Conservation (phyloP, 2,329 filamentous ascomycete species). For the Colletotrichum camelliae region DNA sequence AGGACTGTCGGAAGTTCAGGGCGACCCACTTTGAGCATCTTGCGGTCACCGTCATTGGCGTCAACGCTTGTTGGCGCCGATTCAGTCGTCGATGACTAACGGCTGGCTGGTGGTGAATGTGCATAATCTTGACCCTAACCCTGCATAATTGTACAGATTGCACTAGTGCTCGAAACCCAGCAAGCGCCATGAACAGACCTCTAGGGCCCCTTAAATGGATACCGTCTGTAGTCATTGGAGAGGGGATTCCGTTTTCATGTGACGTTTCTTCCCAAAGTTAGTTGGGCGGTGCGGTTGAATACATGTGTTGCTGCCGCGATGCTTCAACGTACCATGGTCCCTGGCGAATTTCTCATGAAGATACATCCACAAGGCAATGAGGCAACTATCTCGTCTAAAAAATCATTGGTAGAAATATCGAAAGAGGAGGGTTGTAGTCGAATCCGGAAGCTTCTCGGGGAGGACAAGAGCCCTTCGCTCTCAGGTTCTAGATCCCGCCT, state of each 20-base stretch:
- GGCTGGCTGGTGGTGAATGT: background rate
- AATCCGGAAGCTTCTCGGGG: background rate
- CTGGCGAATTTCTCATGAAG: accelerated
- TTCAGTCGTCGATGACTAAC: conserved; percentile 7
- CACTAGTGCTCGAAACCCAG: background rate
- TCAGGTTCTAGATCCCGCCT: background rate
- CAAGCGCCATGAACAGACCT: background rate
- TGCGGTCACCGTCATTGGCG: background rate
- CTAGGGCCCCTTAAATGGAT: background rate
- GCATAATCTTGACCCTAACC: conserved; percentile 1
- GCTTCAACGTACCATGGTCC: background rate
- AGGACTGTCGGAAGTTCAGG: conserved; percentile 1
- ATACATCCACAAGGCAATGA: background rate
- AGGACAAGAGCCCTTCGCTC: background rate
- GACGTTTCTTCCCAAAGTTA: background rate
- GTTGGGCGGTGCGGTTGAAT: background rate
- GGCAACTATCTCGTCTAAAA: background rate
- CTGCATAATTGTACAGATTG: conserved; percentile 5
- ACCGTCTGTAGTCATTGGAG: background rate
- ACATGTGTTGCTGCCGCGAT: background rate
- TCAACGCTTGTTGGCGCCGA: background rate
- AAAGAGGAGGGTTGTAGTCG: background rate
- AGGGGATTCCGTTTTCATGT: background rate
- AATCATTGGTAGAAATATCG: too few species aligned
- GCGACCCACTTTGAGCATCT: background rate